Percentiles rank a stretch among this genome's conserved stretches.
These are phyloP conservation scores for Microbotryomycetes sp. DNA, from an alignment of 1,284 basidiomycete species.

Conservation along the genomic window DNA sequence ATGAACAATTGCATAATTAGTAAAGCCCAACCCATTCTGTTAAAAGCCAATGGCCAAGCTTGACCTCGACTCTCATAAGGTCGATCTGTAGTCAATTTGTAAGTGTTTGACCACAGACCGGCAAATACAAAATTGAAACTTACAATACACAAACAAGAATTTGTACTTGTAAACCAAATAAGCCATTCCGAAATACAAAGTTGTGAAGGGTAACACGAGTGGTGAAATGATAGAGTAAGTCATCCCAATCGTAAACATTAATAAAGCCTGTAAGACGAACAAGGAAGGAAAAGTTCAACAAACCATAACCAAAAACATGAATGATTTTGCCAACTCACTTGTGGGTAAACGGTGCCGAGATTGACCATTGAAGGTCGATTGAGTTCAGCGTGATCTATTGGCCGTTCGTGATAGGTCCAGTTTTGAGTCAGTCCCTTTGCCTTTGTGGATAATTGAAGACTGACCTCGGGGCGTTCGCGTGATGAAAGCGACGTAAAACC, in stretches of 20 bases:
- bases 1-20: conserved; percentile 68
- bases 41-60: conserved; percentile 65
- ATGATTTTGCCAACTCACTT: conserved; percentile 10
- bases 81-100: conserved; percentile 26
- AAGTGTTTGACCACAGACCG: conserved; percentile 2
- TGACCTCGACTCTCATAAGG: conserved; percentile 88
- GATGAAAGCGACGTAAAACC: conserved; percentile 62
- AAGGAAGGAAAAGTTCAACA: background rate
- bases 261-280: conserved; percentile 81
- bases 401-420: background rate
- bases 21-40: conserved; percentile 40
- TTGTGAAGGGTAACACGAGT: conserved; percentile 86
- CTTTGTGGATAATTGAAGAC: conserved; percentile 26
- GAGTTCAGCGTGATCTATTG: conserved; percentile 81
- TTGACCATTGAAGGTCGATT: conserved; percentile 96
- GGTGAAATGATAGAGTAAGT: conserved; percentile 94
- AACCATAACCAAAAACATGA: background rate
- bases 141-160: conserved; percentile 37
- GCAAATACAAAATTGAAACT: background rate
- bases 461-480: conserved; percentile 79
- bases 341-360: conserved; percentile 56
- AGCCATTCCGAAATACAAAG: conserved; percentile 85
- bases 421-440: too few relatives aligned
- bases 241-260: conserved; percentile 90
- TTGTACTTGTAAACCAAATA: conserved; percentile 79